Percentiles rank a stretch among this genome's conserved stretches.
phyloP scores from a whole-genome alignment of 78 protist species.

The Guillardia theta region DNA sequence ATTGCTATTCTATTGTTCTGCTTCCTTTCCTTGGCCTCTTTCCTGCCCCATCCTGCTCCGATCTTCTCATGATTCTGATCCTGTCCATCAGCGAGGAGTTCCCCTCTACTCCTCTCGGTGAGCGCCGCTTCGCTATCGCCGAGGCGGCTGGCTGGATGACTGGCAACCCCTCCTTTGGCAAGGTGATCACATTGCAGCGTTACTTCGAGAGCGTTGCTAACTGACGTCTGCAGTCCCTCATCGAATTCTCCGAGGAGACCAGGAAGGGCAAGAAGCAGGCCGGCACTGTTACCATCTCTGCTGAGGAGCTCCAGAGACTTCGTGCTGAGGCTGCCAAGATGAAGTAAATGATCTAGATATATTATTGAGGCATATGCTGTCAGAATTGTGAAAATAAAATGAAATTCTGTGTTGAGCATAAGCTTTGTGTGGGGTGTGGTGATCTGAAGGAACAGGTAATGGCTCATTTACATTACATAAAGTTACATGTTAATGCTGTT shows the following conservation, averaged over 20 bases:
- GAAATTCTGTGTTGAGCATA: too few species aligned
- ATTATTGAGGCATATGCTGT: too few species aligned
- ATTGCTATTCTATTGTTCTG: not conserved
- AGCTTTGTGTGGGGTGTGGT: too few species aligned
- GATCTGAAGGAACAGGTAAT: too few species aligned
- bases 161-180: slow-evolving; percentile 28
- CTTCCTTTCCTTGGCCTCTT: not conserved
- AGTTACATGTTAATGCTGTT: too few species aligned
- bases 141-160: not conserved
- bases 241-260: slow-evolving; percentile 3
- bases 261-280: not conserved
- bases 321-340: not conserved
- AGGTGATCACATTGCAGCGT: not conserved
- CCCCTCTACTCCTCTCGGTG: not conserved
- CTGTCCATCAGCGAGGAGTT: not conserved
- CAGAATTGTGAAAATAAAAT: too few species aligned
- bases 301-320: not conserved
- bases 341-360: slow-evolving; percentile 29
- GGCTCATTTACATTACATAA: too few species aligned
- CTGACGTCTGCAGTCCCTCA: not conserved
- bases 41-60: not conserved
- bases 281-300: not conserved
- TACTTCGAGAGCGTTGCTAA: not conserved
- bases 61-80: not conserved
- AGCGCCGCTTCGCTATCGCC: not conserved